Conservation (phyloP, 345 rosid species). For the Heritiera fomes region DNA sequence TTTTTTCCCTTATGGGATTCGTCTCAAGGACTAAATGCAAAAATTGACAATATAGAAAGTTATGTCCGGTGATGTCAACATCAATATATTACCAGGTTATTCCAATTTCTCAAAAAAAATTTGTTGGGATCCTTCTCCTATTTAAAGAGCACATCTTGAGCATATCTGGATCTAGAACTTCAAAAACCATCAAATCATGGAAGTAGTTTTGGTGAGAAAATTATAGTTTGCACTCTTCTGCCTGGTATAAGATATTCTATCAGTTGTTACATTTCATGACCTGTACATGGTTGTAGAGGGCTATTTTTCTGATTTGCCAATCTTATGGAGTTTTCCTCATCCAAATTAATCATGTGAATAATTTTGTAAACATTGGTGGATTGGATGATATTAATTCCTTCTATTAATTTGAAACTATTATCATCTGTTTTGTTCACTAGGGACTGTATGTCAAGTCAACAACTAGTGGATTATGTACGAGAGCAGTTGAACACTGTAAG, state of each 20-base stretch:
- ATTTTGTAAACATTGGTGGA: not conserved
- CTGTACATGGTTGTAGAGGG: not conserved
- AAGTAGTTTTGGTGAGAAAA: not conserved
- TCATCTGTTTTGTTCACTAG: conserved; percentile 28
- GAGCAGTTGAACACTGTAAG: conserved; percentile 59
- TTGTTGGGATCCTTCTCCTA: not conserved
- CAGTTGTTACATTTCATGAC: not conserved
- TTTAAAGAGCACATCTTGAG: not conserved
- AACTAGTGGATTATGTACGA: conserved; percentile 67
- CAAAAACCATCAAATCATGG: not conserved
- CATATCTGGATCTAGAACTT: not conserved
- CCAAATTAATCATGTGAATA: not conserved
- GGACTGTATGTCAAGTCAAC: conserved; percentile 92
- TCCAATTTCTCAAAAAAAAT: not conserved
- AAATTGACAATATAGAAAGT: too few relatives aligned
- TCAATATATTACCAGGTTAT: not conserved
- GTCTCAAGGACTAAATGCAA: too few relatives aligned
- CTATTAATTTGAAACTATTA: not conserved
- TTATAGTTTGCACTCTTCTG: not conserved
- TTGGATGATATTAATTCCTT: not conserved
- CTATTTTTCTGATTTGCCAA: not conserved
- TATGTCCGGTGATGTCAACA: not conserved
- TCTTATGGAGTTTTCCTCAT: not conserved
- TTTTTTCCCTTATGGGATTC: too few relatives aligned
- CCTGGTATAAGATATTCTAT: not conserved